phyloP scores from a whole-genome alignment of 2,329 filamentous ascomycete genomes.

The Trichoderma sp. region DNA sequence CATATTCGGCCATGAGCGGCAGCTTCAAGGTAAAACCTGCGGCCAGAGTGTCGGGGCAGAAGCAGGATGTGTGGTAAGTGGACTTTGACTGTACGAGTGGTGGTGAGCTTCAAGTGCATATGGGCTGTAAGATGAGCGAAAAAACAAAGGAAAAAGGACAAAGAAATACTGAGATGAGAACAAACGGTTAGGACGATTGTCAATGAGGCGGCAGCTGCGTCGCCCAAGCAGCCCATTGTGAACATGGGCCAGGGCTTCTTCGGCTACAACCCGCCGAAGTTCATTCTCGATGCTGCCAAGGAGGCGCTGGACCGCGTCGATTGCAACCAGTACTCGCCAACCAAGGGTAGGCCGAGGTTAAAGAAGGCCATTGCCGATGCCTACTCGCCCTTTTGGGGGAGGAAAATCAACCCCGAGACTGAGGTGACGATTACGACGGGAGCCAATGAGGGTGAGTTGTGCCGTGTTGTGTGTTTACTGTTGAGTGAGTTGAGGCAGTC shows the following conservation, averaged over 20 bases:
- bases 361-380: slow-evolving; percentile 91
- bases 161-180: neutral
- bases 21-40: slow-evolving; percentile 49
- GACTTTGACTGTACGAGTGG: neutral
- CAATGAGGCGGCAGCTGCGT: slow-evolving; percentile 63
- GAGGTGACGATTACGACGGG: slow-evolving; percentile 95
- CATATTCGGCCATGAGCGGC: slow-evolving; percentile 38
- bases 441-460: slow-evolving; percentile 64
- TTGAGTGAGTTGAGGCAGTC: neutral
- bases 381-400: slow-evolving; percentile 86
- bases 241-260: slow-evolving; percentile 71
- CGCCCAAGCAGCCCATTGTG: slow-evolving; percentile 61
- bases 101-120: neutral
- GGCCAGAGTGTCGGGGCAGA: slow-evolving; percentile 47
- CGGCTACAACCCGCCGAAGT: slow-evolving; percentile 90
- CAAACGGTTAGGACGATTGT: slow-evolving; percentile 56
- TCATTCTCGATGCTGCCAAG: slow-evolving; percentile 90
- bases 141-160: neutral
- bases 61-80: slow-evolving; percentile 52
- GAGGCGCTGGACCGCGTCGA: slow-evolving; percentile 84
- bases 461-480: neutral
- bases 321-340: slow-evolving; percentile 98
- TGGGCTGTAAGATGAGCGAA: neutral
- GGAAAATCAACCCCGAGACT: slow-evolving; percentile 77
- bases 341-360: slow-evolving; percentile 85